Conservation (phyloP, 495 filamentous ascomycete species). For the Podospora tetraspora region DNA sequence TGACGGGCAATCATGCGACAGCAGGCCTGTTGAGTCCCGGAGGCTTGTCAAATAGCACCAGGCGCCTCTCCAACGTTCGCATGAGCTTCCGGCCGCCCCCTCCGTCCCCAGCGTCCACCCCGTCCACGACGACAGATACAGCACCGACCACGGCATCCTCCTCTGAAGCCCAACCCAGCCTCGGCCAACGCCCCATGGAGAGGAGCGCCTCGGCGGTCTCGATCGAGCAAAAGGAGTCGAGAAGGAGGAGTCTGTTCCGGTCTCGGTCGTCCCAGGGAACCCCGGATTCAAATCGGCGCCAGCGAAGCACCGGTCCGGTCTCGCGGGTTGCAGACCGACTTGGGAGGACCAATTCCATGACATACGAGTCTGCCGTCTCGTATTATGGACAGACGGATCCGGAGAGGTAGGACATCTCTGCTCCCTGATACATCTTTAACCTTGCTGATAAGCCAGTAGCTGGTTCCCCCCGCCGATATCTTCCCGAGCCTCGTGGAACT, state of each 20-base stretch:
- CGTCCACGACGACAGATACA: constrained; percentile 10
- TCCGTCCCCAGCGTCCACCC: constrained; percentile 20
- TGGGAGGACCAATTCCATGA: constrained; percentile 30
- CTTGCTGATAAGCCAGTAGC: constrained; percentile 21
- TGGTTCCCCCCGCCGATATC: constrained; percentile 15
- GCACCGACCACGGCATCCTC: constrained; percentile 10
- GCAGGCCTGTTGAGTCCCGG: constrained; percentile 41
- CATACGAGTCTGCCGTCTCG: constrained; percentile 29
- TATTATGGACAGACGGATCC: constrained; percentile 24
- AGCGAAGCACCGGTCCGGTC: constrained; percentile 17
- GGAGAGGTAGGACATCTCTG: constrained; percentile 20
- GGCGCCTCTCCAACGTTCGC: constrained; percentile 30
- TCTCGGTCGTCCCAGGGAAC: constrained; percentile 26
- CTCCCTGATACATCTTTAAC: no score
- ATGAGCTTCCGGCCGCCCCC: constrained; percentile 19
- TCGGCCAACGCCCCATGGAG: constrained; percentile 7
- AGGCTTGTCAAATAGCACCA: constrained; percentile 30
- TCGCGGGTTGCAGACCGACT: constrained; percentile 18
- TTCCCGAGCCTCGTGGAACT: constrained; percentile 37
- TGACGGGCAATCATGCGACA: constrained; percentile 39
- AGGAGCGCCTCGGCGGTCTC: constrained; percentile 21
- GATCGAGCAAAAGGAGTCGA: constrained; percentile 20
- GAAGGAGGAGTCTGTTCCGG: constrained; percentile 31
- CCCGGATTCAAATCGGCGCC: constrained; percentile 13
- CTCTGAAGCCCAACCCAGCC: neutral